phyloP scores from a whole-genome alignment of 176 grass and related monocot genomes.

The Pontederia crassipes region DNA sequence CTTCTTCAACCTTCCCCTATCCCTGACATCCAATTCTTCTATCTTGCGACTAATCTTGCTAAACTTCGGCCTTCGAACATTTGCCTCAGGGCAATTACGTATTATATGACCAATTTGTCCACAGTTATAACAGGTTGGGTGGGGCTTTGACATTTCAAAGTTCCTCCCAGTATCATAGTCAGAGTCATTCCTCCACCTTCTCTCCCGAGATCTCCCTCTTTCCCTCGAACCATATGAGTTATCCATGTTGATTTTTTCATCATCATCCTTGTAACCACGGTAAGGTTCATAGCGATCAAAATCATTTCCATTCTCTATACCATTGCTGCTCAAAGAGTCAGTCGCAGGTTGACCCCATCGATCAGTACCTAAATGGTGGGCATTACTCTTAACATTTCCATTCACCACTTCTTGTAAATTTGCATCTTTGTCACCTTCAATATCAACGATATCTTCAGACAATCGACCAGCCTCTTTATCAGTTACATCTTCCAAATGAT shows the following conservation, averaged over 20 bases:
- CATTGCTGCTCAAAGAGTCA: neutral
- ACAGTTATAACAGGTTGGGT: neutral
- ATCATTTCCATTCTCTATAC: conserved; percentile 17
- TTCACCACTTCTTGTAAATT: conserved; percentile 18
- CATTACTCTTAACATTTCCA: conserved; percentile 14
- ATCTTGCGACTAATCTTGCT: conserved; percentile 22
- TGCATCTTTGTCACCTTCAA: conserved; percentile 13
- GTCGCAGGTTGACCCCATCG: conserved; percentile 37
- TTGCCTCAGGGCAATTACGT: conserved; percentile 1
- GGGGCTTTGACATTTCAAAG: neutral
- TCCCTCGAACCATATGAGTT: conserved; percentile 19
- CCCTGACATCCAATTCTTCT: conserved; percentile 25
- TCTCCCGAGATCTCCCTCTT: conserved; percentile 15
- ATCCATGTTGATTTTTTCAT: conserved; percentile 21
- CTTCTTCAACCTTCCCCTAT: conserved; percentile 22
- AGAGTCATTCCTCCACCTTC: conserved; percentile 5
- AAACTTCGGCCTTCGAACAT: neutral
- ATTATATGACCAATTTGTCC: conserved; percentile 3
- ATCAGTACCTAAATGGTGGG: conserved; percentile 36
- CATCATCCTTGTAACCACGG: conserved; percentile 40
- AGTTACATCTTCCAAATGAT: conserved; percentile 3
- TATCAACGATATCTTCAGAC: conserved; percentile 8
- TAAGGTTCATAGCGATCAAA: conserved; percentile 51
- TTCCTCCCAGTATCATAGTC: neutral
- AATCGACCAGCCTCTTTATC: conserved; percentile 15